These are phyloP conservation scores for Podila epigama DNA, from an alignment of 192 early-diverging fungal species.

Conservation along the genomic window DNA sequence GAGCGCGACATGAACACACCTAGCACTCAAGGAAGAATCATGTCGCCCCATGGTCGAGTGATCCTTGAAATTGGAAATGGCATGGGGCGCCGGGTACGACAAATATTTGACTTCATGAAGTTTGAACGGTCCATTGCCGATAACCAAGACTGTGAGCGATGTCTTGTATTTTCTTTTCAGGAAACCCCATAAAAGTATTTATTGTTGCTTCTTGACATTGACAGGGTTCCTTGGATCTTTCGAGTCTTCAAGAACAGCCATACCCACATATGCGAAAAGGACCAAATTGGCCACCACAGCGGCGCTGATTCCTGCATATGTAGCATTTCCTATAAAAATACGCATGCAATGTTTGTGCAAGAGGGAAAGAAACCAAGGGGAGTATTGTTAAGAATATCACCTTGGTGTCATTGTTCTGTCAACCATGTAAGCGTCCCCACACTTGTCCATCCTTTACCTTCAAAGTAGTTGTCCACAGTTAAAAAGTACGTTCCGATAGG, in stretches of 20 bases:
- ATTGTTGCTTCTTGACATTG: slow-evolving; percentile 41
- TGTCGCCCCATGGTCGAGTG: slow-evolving; percentile 44
- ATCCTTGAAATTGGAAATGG: slow-evolving; percentile 67
- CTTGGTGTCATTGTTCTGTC: too few species aligned
- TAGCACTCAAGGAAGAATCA: slow-evolving; percentile 14
- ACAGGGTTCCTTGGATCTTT: slow-evolving; percentile 10
- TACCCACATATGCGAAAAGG: slow-evolving; percentile 53
- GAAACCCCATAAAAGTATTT: background rate
- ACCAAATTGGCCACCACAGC: slow-evolving; percentile 58
- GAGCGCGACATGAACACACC: background rate
- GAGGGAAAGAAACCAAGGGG: background rate
- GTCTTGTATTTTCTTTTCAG: slow-evolving; percentile 56
- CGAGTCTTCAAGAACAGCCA: slow-evolving; percentile 54
- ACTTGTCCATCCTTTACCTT: slow-evolving; percentile 21
- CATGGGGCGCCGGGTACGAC: slow-evolving; percentile 59
- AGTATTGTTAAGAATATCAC: background rate
- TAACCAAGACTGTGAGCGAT: slow-evolving; percentile 62
- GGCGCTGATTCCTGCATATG: slow-evolving; percentile 60
- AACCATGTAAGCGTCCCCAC: too few species aligned
- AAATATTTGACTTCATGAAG: slow-evolving; percentile 57
- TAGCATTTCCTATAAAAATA: slow-evolving; percentile 52
- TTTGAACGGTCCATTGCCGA: slow-evolving; percentile 54
- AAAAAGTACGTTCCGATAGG: slow-evolving; percentile 53
- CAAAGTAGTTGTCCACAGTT: slow-evolving; percentile 50
- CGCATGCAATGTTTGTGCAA: too few species aligned